These are phyloP conservation scores for Wallacemonas rigidus DNA, from an alignment of 208 protist species.

Conservation along the genomic window DNA sequence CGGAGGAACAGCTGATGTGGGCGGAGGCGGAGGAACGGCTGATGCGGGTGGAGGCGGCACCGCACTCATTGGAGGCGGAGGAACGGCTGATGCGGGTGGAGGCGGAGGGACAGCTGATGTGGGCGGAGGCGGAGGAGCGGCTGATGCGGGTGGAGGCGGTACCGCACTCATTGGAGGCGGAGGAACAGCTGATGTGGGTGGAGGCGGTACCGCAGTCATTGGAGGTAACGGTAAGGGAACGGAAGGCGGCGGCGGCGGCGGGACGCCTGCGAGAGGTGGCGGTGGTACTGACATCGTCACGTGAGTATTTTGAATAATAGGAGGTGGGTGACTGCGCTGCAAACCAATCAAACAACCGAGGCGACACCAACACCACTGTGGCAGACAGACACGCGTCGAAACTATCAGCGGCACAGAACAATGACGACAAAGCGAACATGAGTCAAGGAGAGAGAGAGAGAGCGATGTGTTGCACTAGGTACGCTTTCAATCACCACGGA, in stretches of 20 bases:
- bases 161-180: slow-evolving; percentile 14
- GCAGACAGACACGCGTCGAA: no score
- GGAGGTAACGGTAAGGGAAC: slow-evolving; percentile 16
- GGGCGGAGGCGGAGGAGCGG: slow-evolving; percentile 18
- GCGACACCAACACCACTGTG: no score
- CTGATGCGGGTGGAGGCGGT: slow-evolving; percentile 19
- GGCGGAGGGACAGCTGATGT: slow-evolving; percentile 18
- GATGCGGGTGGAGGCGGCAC: slow-evolving; percentile 17
- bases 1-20: slow-evolving; percentile 11
- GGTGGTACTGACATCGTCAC: no score
- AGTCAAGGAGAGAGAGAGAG: no score
- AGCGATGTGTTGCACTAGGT: no score
- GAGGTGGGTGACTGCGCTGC: no score
- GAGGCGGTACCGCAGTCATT: slow-evolving; percentile 25
- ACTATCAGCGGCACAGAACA: no score
- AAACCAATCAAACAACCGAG: no score
- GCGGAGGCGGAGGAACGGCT: slow-evolving; percentile 17
- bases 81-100: slow-evolving; percentile 16
- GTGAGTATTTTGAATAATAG: no score
- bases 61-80: slow-evolving; percentile 6
- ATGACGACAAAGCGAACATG: no score
- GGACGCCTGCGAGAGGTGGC: background rate
- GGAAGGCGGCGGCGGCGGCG: slow-evolving; percentile 27
- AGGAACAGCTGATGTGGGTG: slow-evolving; percentile 19
- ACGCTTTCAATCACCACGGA: no score